A percentile compares a stretch with the other conserved stretches of the same genome.
Evolutionary conservation across 805 yeast genomes (phyloP).

Genomic region (Ogataea salicorniae): DNA sequence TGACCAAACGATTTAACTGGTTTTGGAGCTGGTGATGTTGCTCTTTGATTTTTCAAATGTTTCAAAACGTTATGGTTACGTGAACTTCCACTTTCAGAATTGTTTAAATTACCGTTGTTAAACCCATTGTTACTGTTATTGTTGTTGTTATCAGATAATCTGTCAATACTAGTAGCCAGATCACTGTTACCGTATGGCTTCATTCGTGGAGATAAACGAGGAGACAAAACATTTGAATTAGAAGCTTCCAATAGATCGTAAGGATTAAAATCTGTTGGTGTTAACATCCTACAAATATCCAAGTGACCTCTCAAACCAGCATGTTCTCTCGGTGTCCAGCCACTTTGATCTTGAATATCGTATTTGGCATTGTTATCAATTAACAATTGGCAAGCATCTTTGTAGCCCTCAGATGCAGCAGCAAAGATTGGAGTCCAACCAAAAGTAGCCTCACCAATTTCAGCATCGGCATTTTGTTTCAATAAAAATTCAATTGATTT

Average conservation of each 20-base stretch:
- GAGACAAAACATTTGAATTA: constrained; percentile 12
- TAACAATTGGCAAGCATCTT: constrained; percentile 50
- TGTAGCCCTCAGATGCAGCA: constrained; percentile 82
- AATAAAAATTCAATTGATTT: constrained; percentile 53
- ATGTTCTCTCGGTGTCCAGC: constrained; percentile 98
- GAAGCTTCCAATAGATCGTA: constrained; percentile 18
- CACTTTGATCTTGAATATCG: constrained; percentile 67
- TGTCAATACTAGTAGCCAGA: constrained; percentile 23
- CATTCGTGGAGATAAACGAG: constrained; percentile 29
- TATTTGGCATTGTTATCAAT: constrained; percentile 48
- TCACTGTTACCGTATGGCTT: constrained; percentile 27
- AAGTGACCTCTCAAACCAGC: constrained; percentile 88
- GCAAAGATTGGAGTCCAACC: constrained; percentile 94
- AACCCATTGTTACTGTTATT: not conserved
- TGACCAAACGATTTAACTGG: constrained; percentile 86
- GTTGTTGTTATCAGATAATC: constrained; percentile 18
- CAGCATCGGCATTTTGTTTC: constrained; percentile 60
- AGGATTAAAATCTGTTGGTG: constrained; percentile 41
- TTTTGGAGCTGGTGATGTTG: constrained; percentile 32
- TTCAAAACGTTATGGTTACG: constrained; percentile 15
- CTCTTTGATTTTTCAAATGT: constrained; percentile 17
- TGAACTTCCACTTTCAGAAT: not conserved
- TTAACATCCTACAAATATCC: constrained; percentile 56
- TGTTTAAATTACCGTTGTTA: too few relatives aligned
- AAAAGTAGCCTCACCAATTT: constrained; percentile 68